Conservation (phyloP, 768 basidiomycete genomes). For the Holtermannia corniformis region DNA sequence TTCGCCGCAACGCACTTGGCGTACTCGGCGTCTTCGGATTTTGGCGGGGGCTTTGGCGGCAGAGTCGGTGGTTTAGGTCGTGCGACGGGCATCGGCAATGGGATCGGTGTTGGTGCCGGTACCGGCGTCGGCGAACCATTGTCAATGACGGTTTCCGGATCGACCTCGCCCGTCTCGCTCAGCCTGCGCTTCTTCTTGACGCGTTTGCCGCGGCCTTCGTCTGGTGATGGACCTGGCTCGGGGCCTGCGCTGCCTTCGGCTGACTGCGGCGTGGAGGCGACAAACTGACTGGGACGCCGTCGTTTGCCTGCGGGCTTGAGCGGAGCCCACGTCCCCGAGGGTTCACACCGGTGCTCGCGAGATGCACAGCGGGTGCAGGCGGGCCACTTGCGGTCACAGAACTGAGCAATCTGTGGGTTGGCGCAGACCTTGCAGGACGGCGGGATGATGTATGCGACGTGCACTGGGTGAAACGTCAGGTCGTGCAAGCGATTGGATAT, state of each 20-base stretch:
- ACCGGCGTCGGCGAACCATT: too few species aligned
- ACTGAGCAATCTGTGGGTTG: slow-evolving; percentile 11
- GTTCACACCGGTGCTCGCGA: slow-evolving; percentile 5
- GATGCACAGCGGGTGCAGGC: slow-evolving; percentile 17
- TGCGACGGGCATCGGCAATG: slow-evolving; percentile 1
- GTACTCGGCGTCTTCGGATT: slow-evolving; percentile 15
- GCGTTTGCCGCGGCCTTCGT: slow-evolving; percentile 5
- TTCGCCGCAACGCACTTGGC: slow-evolving; percentile 17
- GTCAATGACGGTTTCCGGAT: slow-evolving; percentile 7
- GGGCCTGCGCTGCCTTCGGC: not conserved
- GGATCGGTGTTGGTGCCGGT: too few species aligned
- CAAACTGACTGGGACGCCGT: too few species aligned
- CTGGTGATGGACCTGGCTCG: not conserved
- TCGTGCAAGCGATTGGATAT: not conserved
- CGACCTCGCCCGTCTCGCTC: slow-evolving; percentile 9
- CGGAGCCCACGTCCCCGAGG: not conserved
- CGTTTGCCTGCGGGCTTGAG: too few species aligned
- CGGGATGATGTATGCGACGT: slow-evolving; percentile 23
- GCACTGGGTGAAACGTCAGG: slow-evolving; percentile 6
- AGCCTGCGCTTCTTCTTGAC: slow-evolving; percentile 21
- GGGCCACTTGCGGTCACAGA: slow-evolving; percentile 24
- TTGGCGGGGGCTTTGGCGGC: not conserved
- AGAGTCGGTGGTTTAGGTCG: slow-evolving; percentile 1
- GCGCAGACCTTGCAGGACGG: slow-evolving; percentile 21
- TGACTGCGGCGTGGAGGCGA: too few species aligned